Percentiles rank a stretch among this genome's conserved stretches.
phyloP scores from a whole-genome alignment of 1,284 basidiomycete genomes.

The Naganishia sp. region DNA sequence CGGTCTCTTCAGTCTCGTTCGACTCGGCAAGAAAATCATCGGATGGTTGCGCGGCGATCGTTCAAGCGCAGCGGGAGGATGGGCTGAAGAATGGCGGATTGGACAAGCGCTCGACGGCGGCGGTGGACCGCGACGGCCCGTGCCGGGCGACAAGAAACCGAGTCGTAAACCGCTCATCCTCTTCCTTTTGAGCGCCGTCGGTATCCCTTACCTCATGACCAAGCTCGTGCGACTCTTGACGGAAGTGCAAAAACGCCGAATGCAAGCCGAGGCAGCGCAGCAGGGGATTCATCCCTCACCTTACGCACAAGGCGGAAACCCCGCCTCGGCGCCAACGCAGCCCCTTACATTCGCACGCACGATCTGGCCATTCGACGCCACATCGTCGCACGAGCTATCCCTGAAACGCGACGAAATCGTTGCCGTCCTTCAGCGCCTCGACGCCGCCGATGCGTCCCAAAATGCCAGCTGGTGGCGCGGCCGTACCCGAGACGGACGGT shows the following conservation, averaged over 20 bases:
- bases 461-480: conserved; percentile 92
- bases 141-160: conserved; percentile 59
- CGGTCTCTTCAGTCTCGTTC: conserved; percentile 82
- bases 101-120: conserved; percentile 35
- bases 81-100: conserved; percentile 52
- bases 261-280: conserved; percentile 31
- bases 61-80: conserved; percentile 42
- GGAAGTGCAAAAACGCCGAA: conserved; percentile 58
- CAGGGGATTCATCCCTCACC: conserved; percentile 54
- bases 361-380: conserved; percentile 74
- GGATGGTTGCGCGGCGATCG: conserved; percentile 56
- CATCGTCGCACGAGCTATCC: conserved; percentile 73
- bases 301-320: background rate
- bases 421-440: conserved; percentile 70
- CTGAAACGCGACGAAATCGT: conserved; percentile 91
- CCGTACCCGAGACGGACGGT: conserved; percentile 84
- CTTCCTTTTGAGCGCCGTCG: conserved; percentile 94
- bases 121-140: conserved; percentile 36
- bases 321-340: conserved; percentile 41
- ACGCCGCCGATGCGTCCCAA: conserved; percentile 64
- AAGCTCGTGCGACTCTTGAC: conserved; percentile 80
- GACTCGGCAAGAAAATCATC: conserved; percentile 61
- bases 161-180: conserved; percentile 88
- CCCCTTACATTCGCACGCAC: conserved; percentile 85
- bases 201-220: conserved; percentile 91